phyloP scores from a whole-genome alignment of 2,329 filamentous ascomycete genomes.

The Colletotrichum endophyticum region DNA sequence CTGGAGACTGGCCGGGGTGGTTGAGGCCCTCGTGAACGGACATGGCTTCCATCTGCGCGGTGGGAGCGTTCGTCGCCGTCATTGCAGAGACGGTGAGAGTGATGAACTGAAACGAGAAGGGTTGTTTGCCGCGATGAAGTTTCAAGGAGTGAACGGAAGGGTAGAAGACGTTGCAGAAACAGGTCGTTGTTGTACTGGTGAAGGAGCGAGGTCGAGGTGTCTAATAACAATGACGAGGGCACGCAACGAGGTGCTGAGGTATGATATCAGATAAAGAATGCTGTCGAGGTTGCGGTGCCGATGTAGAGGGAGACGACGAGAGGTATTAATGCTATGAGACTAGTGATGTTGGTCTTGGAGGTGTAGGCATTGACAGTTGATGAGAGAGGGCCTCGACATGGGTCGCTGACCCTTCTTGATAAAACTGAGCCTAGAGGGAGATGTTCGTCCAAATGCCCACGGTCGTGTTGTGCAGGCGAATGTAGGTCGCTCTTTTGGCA shows the following conservation, averaged over 20 bases:
- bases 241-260: neutral
- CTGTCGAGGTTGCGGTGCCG: neutral
- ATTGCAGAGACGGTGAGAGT: neutral
- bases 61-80: neutral
- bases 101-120: conserved; percentile 2
- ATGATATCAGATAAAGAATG: neutral
- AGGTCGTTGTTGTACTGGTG: neutral
- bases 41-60: neutral
- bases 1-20: neutral
- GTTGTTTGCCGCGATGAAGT: conserved; percentile 1
- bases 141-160: neutral
- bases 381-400: conserved; percentile 4
- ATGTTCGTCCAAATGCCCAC: neutral
- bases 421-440: neutral
- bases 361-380: neutral
- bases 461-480: conserved; percentile 4
- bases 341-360: neutral
- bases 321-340: conserved; percentile 6
- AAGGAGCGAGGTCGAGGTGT: neutral
- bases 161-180: neutral
- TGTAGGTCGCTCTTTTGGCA: conserved; percentile 1
- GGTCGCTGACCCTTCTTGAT: conserved; percentile 9
- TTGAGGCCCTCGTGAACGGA: neutral
- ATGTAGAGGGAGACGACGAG: neutral
- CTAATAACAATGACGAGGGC: neutral